These are phyloP conservation scores for Pestalotiopsis sp. DNA, from an alignment of 2,329 filamentous ascomycete genomes.

Conservation along the genomic window DNA sequence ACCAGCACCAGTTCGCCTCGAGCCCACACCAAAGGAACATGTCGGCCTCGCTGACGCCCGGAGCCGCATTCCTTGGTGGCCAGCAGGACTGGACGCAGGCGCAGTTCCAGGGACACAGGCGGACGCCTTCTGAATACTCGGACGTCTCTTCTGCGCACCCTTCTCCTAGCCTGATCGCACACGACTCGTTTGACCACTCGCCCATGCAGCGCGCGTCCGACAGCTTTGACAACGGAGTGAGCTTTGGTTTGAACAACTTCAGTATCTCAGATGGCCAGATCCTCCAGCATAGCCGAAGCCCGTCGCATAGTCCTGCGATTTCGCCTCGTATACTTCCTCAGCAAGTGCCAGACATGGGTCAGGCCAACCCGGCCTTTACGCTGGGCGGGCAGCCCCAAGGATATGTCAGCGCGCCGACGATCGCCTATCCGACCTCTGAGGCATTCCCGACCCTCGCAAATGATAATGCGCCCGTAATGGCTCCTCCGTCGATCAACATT, in stretches of 20 bases:
- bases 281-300: slow-evolving; percentile 75
- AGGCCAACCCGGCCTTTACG: slow-evolving; percentile 49
- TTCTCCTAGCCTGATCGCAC: slow-evolving; percentile 78
- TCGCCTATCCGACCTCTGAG: slow-evolving; percentile 47
- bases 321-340: slow-evolving; percentile 64
- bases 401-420: slow-evolving; percentile 43
- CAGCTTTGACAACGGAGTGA: slow-evolving; percentile 73
- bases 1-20: slow-evolving; percentile 57
- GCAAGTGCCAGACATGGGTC: slow-evolving; percentile 54
- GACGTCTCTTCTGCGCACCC: slow-evolving; percentile 85
- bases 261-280: slow-evolving; percentile 74
- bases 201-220: slow-evolving; percentile 80
- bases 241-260: slow-evolving; percentile 75
- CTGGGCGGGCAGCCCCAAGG: slow-evolving; percentile 42
- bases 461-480: slow-evolving; percentile 69
- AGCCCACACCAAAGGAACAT: slow-evolving; percentile 55
- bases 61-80: slow-evolving; percentile 57
- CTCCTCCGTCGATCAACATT: slow-evolving; percentile 92
- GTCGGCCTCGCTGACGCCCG: slow-evolving; percentile 54
- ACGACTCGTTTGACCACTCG: slow-evolving; percentile 84
- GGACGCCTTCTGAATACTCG: slow-evolving; percentile 87
- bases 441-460: slow-evolving; percentile 55
- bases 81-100: slow-evolving; percentile 58
- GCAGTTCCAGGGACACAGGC: slow-evolving; percentile 79
- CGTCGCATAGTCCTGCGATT: slow-evolving; percentile 73